phyloP scores from a whole-genome alignment of 2,329 filamentous ascomycete species.

The Nemania sp. region DNA sequence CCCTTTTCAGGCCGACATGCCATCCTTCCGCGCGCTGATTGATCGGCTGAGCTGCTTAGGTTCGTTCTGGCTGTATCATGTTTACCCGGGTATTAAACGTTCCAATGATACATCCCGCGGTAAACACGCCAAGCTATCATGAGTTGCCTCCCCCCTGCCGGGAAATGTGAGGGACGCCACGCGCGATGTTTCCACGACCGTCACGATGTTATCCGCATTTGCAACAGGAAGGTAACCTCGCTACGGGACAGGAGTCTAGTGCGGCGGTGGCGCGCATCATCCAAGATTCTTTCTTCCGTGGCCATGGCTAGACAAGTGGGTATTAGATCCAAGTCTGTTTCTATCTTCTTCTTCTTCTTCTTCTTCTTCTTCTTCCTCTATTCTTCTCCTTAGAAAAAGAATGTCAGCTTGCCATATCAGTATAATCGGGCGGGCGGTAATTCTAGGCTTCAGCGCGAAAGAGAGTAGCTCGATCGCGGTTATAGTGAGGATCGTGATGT shows the following conservation, averaged over 20 bases:
- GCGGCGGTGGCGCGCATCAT: background rate
- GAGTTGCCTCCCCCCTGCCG: constrained; percentile 10
- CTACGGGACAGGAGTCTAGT: too few relatives aligned
- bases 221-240: constrained; percentile 8
- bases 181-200: background rate
- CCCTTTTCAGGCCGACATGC: constrained; percentile 30
- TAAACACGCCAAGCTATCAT: constrained; percentile 30
- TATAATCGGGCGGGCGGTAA: background rate
- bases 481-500: constrained; percentile 1
- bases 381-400: background rate
- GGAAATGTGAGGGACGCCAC: constrained; percentile 10
- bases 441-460: background rate
- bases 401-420: constrained; percentile 3
- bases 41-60: constrained; percentile 30
- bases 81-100: constrained; percentile 39
- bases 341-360: background rate
- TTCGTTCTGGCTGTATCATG: constrained; percentile 37
- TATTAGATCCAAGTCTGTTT: background rate
- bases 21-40: constrained; percentile 36
- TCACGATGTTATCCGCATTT: constrained; percentile 1
- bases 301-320: background rate
- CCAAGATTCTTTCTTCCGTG: background rate
- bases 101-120: constrained; percentile 34
- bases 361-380: background rate
- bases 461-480: background rate